Evolutionary conservation across 2,329 filamentous ascomycete genomes (phyloP), one percentile per base, ranked within the genome.

Genomic region (Xylariaceae sp.): DNA sequence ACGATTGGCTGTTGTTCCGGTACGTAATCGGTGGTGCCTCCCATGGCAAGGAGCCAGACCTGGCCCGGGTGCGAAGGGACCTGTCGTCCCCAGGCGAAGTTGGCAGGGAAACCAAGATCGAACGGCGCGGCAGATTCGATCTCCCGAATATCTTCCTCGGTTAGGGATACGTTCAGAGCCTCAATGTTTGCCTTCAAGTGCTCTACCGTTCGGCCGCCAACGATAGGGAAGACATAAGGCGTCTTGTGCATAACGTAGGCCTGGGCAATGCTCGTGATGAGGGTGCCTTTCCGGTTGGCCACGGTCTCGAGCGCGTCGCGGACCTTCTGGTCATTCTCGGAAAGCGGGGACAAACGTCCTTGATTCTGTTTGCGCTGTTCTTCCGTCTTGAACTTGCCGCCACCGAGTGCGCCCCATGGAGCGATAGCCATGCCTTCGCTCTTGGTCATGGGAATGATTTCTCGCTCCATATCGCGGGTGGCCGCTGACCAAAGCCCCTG

Each of bases 401-500:
- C 75, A 19, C 80, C 80, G 4, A 84, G 69, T 0, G 77, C 79
- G 48, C 80, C 83, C 81, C 81, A 88, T 1, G 81, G 80, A 0
- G 75, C 76, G 5, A 85, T 66, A 0, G 74, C 70, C 81, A 86
- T 86, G 35, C 84, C 83, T 63, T 87, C 81, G 32, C 76, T 74
- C 39, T 74, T 74, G 40, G 71, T 75, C 85, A 88, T 88, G 42
- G 83, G 83, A 37, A 88, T 76, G 61, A 87, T 84, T n/a, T 87
- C 84, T 29, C 83, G 76, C 71, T 87, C 84, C 49, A 87, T 80
- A 67, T 89, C 86, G 29, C 87, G 80, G n/a, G 73, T 64, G 0
- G 79, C 77, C 8, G 81, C 80, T 27, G 73, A 80, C 83, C 84
- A 89, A 8, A 71, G 73, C 7, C 86, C 86, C 69, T 87, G 84